Evolutionary conservation across 176 grass and related monocot genomes (phyloP), one percentile per base, ranked within the genome.

Genomic region (Cenchrus americanus): DNA sequence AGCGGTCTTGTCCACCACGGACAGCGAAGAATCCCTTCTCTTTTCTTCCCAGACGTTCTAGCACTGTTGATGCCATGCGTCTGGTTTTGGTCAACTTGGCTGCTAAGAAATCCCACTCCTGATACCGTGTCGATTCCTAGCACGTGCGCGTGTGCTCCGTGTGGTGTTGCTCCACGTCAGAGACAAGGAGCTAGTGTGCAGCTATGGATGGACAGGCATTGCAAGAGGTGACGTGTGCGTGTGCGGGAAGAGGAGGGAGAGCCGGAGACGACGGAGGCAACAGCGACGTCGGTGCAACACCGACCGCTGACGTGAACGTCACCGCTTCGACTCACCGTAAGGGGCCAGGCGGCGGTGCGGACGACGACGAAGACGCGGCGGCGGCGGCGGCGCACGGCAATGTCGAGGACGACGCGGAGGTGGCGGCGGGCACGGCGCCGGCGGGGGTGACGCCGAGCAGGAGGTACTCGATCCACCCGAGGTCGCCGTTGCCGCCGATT

Each of bases 401-500:
- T 87, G 85, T 46, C 34, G 30, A 74, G 51, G 51, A 50, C 10
- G 86, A 18, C 57, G 51, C 68, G 1, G 32, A 10, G 9, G 59
- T 53, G 26, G 21, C 34, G 34, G 34, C 71, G 30, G 87, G 81
- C 24, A 80, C 27, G 34, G 79, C 50, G 48, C 73, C 84, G 51
- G 50, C 22, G 61, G 84, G 46, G 61, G 75, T 75, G 69, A 80
- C 53, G 69, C 34, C 80, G 57, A 97, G 78, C 23, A 97, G 83
- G 47, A 97, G 86, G 80, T 97, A 97, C 90, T 97, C 95, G 54
- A 97, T 34, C 84, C 88, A 97, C 0, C 95, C 95, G n/a, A 93
- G 76, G 85, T 97, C 95, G 41, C 95, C 95, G 78, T 77, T 88
- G 62, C 19, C 43, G 66, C 95, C 95, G 71, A 97, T 92, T 8